Evolutionary conservation across 2,329 filamentous ascomycete genomes (phyloP), one percentile per base, ranked within the genome.

Genomic region (Helotiales sp.): DNA sequence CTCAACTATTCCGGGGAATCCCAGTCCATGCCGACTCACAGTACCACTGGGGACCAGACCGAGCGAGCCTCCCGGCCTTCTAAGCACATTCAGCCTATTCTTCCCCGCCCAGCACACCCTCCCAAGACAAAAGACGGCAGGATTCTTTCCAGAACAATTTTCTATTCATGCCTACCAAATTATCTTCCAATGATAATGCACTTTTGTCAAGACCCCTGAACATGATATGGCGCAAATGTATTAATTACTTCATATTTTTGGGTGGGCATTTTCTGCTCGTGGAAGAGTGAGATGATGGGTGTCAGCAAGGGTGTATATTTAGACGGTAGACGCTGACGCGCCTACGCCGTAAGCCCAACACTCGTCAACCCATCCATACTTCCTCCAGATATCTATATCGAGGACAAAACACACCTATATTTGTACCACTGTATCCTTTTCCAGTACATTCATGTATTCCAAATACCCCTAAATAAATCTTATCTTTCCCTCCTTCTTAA

Each of bases 341-440:
- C 54, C 63, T 71, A 63, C 68, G 64, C 32, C 64, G 65, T 71
- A 63, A 69, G 64, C 32, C 64, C 57, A 26, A 69, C 60, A 62
- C 11, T 37, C 24, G 40, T 30, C 15, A 24, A 20, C 7, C 22
- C 34, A 22, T 40, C n/a, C 34, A 20, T n/a, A n/a, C n/a, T 59
- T 8, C 24, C 2, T 58, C 17, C 22, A 58, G 7, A 13, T 54
- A 43, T 22, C 52, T 55, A 57, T 57, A 40, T 57, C 32, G 22
- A 57, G 54, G 20, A 26, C 52, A 7, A 57, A 52, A 57, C 32
- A 24, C 13, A 57, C 32, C 30, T 57, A 57, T 57, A 37, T 57
- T 40, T 17, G 30, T 57, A 40, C 54, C 54, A 40, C 54, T 10
- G 17, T 45, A 45, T 45, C 40, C 37, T 40, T 40, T 40, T 40